Evolutionary conservation across 2,329 filamentous ascomycete species (phyloP).

Genomic region (Balansia obtecta): DNA sequence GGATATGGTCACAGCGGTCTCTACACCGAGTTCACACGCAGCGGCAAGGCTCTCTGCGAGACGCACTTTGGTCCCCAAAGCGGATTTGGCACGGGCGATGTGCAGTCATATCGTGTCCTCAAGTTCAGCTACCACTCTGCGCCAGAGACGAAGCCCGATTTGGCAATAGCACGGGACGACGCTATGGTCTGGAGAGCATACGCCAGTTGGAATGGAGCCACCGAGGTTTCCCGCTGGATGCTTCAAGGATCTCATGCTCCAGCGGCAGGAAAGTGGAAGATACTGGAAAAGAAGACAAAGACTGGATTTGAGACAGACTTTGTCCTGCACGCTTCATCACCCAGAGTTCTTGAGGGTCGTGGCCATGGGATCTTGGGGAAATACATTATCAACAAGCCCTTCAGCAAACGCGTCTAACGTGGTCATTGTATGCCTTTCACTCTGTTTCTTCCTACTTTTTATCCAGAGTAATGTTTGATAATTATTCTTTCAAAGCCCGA

Average conservation of each 20-base stretch:
- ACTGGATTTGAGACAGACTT: slow-evolving; percentile 5
- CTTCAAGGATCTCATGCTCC: slow-evolving; percentile 21
- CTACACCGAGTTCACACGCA: slow-evolving; percentile 15
- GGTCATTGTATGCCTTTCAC: slow-evolving; percentile 3
- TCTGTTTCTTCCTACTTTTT: not conserved
- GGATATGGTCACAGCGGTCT: slow-evolving; percentile 24
- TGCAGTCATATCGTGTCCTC: slow-evolving; percentile 17
- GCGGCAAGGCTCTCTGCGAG: slow-evolving; percentile 12
- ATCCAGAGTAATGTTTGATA: not conserved
- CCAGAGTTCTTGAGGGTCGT: slow-evolving; percentile 2
- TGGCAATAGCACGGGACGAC: slow-evolving; percentile 3
- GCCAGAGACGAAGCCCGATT: slow-evolving; percentile 10
- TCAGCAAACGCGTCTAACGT: not conserved
- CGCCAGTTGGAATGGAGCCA: slow-evolving; percentile 26
- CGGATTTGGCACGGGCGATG: slow-evolving; percentile 7
- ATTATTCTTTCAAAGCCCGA: not conserved
- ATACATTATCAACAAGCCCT: slow-evolving; percentile 1
- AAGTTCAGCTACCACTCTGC: slow-evolving; percentile 16
- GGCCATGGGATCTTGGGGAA: slow-evolving; percentile 4
- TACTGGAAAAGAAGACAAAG: not conserved
- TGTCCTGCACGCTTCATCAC: slow-evolving; percentile 1
- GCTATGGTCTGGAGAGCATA: slow-evolving; percentile 14
- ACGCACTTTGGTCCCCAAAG: slow-evolving; percentile 14
- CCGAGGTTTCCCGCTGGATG: slow-evolving; percentile 22
- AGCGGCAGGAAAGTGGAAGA: not conserved